Evolutionary conservation across 1,139 yeast species (phyloP), one percentile per base, ranked within the genome.

Genomic region (Pichiaceae sp.): DNA sequence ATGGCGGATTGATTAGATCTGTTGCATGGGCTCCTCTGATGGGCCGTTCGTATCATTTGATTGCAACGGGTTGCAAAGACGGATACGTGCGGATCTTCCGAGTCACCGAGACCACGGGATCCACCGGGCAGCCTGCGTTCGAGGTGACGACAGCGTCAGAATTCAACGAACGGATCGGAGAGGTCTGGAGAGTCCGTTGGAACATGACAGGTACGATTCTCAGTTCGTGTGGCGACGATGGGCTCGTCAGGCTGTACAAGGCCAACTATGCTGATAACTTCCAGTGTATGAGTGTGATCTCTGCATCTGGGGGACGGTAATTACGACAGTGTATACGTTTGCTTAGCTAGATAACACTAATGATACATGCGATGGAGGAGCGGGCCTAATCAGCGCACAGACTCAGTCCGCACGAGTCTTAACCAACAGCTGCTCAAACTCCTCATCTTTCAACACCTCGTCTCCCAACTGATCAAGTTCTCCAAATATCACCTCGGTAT

Each of bases 1-100:
- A 89, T 56, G 72, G 75, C 42, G 95, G 95, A 2, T 68, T 91
- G 35, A 86, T 91, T 32, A 67, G 97, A 47, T 84, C 91, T 28
- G 87, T 91, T 7, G 73, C 93, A 33, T 91, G 98, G 98, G 98
- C 97, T 0, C 96, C 97, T 5, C 78, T 94, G 0, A 85, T 89
- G 82, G 98, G 97, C 2, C 68, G 96, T 46, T 78, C 80, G 42
- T 84, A 78, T 56, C 95, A 91, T 51, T 63, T 87, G 36, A 70
- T 91, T 33, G 98, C 98, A 1, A 89, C 97, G 0, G 98, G 95
- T 3, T 86, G 95, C 55, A 87, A 87, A 57, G 98, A 91, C 57
- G 98, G 97, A 0, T 78, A 68, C 52, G 89, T 91, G 16, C 71
- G 97, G 38, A 81, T 91, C 3, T 89, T 81, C 66, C 84, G 82